Base-by-base conservation (phyloP, 2,329 filamentous ascomycete species). In the Aspergillus candidus region DNA sequence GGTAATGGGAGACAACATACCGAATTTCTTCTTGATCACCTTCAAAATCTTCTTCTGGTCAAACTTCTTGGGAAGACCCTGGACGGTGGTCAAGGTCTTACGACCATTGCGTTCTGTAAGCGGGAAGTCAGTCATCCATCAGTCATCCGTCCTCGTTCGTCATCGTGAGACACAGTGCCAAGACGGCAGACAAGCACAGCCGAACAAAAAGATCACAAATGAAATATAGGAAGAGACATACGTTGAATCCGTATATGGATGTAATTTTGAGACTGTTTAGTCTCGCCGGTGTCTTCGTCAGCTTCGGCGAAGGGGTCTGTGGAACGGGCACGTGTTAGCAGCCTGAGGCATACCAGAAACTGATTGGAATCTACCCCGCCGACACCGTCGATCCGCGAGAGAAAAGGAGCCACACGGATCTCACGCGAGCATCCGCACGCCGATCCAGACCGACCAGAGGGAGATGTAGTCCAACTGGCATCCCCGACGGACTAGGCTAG, bases 291-390 rank as follows among this genome's bases (percentile, higher is more conserved):
- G 74, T 94, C 90, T 84, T 96, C 91, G 88, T 96, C 93, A 83
- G 90, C 93, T 88, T 97, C 93, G 85, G 93, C 93, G 88, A 98
- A 98, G 86, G 93, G 93, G 85, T 98, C 93, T 96, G 68, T 61
- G 48, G 48, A 51, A 51, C 51, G 49, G 51, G 46, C 48, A 54
- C 40, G 50, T 59, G 63, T 67, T 27, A 27, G 22, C 56, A 66
- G 63, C 57, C 50, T 59, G 43, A 55, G 53, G 51, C 51, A 48
- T 35, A 40, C 55, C 52, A 27, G 7, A 27, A 27, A 27, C 22
- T 53, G 51, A 54, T 46, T 49, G 53, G 47, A 59, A 56, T 51
- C 50, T 67, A 68, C 66, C 67, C 66, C 66, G 63, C 66, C 54
- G 54, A 44, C 40, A 44, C 48, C 43, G 34, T 51, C 46, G 48